Evolutionary conservation across 345 rosid genomes (phyloP).

Genomic region (Mercurialis annua): DNA sequence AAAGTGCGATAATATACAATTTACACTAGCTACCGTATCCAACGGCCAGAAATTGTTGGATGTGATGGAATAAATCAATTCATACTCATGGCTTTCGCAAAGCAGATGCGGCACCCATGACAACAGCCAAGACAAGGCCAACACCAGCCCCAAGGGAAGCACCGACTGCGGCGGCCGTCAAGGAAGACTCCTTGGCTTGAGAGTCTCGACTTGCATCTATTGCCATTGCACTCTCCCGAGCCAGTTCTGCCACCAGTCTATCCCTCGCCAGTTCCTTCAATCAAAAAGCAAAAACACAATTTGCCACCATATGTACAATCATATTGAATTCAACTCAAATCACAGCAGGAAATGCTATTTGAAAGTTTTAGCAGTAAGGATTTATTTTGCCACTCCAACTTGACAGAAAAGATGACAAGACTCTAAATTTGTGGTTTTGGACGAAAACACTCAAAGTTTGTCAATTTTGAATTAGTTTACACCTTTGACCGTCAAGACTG

Average conservation of each 20-base stretch:
- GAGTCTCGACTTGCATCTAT: conserved; percentile 34
- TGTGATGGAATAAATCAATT: neutral
- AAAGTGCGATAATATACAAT: neutral
- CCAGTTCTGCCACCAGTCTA: conserved; percentile 53
- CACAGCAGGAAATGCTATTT: too few species aligned
- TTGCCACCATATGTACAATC: neutral
- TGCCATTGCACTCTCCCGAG: conserved; percentile 40
- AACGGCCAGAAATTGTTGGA: neutral
- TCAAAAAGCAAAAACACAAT: conserved; percentile 14
- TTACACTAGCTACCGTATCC: conserved; percentile 4
- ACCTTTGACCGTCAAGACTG: too few species aligned
- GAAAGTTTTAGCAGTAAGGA: too few species aligned
- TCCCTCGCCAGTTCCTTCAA: conserved; percentile 75
- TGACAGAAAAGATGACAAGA: too few species aligned
- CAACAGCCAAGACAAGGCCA: conserved; percentile 85
- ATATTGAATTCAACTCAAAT: too few species aligned
- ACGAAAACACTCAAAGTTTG: too few species aligned
- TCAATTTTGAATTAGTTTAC: too few species aligned
- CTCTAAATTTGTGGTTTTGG: too few species aligned
- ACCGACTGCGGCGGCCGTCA: conserved; percentile 84
- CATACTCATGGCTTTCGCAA: conserved; percentile 72
- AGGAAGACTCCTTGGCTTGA: conserved; percentile 54
- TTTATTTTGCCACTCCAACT: too few species aligned
- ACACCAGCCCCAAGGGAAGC: conserved; percentile 97
- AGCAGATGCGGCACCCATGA: conserved; percentile 96